Percentiles rank a stretch among this genome's conserved stretches.
Evolutionary conservation across 1,284 basidiomycete genomes (phyloP).

Genomic region (Ustilago vetiveriae): DNA sequence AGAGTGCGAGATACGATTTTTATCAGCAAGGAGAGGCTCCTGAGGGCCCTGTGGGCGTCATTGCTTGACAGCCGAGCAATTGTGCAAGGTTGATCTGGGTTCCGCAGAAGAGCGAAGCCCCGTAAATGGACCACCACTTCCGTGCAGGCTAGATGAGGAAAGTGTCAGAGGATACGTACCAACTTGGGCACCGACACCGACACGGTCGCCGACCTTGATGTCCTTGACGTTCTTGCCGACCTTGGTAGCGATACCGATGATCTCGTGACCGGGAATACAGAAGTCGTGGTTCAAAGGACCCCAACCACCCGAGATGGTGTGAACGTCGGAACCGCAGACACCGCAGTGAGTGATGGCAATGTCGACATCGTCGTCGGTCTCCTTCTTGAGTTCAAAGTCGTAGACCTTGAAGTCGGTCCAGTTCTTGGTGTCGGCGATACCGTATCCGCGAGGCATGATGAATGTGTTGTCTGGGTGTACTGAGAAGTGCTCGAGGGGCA

Average conservation of each 20-base stretch:
- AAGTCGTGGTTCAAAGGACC: conserved; percentile 60
- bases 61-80: too few species aligned
- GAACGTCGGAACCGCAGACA: conserved; percentile 59
- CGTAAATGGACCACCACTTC: too few species aligned
- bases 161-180: conserved; percentile 9
- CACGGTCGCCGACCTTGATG: conserved; percentile 75
- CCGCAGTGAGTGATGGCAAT: conserved; percentile 63
- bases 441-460: conserved; percentile 61
- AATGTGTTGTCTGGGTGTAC: too few species aligned
- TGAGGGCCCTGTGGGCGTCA: too few species aligned
- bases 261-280: conserved; percentile 73
- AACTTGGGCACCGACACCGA: conserved; percentile 75
- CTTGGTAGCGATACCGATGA: conserved; percentile 72
- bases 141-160: too few species aligned
- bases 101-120: too few species aligned
- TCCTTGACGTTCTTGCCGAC: conserved; percentile 70
- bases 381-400: conserved; percentile 64
- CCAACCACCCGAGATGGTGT: conserved; percentile 65
- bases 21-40: too few species aligned
- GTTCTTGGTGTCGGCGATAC: conserved; percentile 62
- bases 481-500: too few species aligned
- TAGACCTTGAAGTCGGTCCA: conserved; percentile 66
- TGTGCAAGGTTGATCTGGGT: too few species aligned
- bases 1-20: too few species aligned
- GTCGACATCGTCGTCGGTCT: conserved; percentile 61